A percentile compares a stretch with the other conserved stretches of the same genome.
phyloP scores from a whole-genome alignment of 495 filamentous ascomycete species.

The Penicillium chermesinum region DNA sequence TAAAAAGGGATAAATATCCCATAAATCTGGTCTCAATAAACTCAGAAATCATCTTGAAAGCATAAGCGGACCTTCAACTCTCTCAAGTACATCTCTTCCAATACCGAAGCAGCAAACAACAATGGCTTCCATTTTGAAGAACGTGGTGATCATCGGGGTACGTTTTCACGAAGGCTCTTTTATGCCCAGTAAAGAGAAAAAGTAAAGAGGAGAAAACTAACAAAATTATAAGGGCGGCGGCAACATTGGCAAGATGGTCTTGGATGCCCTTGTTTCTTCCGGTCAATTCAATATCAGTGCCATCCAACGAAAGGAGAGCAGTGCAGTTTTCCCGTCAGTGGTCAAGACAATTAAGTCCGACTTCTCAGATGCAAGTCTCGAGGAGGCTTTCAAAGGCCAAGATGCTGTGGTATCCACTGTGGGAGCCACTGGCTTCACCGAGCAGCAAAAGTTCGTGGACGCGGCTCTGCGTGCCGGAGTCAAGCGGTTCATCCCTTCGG shows the following conservation, averaged over 20 bases:
- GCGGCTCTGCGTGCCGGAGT: conserved; percentile 56
- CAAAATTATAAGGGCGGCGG: conserved; percentile 9
- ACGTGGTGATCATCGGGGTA: conserved; percentile 7
- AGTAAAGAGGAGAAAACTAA: neutral
- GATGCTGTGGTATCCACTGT: conserved; percentile 44
- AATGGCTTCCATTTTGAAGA: conserved; percentile 1
- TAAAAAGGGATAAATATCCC: too few relatives aligned
- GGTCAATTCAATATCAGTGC: conserved; percentile 3
- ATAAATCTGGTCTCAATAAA: too few relatives aligned
- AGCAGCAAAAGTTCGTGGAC: conserved; percentile 51
- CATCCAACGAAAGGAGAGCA: conserved; percentile 5
- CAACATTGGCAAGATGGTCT: conserved; percentile 6
- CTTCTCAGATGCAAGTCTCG: conserved; percentile 52
- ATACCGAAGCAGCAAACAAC: neutral
- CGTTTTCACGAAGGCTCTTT: too few relatives aligned
- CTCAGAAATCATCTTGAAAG: too few relatives aligned
- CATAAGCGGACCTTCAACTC: neutral
- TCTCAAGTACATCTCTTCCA: neutral
- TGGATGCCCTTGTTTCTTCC: conserved; percentile 1
- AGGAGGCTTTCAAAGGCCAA: conserved; percentile 38
- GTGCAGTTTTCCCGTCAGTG: conserved; percentile 16
- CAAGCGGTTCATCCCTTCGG: conserved; percentile 16
- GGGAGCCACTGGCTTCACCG: conserved; percentile 27
- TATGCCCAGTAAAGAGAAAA: too few relatives aligned
- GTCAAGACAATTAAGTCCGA: conserved; percentile 51